A percentile compares a stretch with the other conserved stretches of the same genome.
These are phyloP conservation scores for Fusarium coffeatum DNA, from an alignment of 2,329 filamentous ascomycete species.

Conservation along the genomic window DNA sequence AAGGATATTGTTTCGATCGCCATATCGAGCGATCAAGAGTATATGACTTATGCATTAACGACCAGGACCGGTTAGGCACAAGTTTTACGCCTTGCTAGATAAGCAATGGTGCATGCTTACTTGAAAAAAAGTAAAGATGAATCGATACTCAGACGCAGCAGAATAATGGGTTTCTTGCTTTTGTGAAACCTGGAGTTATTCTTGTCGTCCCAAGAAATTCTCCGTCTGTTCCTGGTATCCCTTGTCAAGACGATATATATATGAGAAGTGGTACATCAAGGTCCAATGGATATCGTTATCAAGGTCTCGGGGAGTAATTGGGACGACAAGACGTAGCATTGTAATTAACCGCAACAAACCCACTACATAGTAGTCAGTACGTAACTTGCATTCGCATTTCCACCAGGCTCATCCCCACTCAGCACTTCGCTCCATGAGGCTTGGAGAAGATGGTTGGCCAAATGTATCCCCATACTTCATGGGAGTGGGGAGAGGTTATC, in stretches of 20 bases:
- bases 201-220: conserved; percentile 1
- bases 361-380: background rate
- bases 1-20: conserved; percentile 26
- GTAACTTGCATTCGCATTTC: background rate
- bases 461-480: conserved; percentile 22
- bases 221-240: background rate
- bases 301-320: conserved; percentile 11
- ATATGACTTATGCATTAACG: conserved; percentile 12
- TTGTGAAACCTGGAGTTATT: background rate
- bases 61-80: background rate
- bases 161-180: background rate
- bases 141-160: conserved; percentile 17
- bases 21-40: conserved; percentile 16
- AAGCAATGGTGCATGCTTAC: background rate
- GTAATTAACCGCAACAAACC: background rate
- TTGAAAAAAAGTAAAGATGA: conserved; percentile 28
- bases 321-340: conserved; percentile 22
- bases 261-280: background rate
- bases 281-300: background rate
- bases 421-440: background rate
- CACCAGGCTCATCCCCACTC: background rate
- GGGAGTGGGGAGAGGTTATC: conserved; percentile 7
- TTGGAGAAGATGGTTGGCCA: conserved; percentile 5
- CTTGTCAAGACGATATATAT: background rate
- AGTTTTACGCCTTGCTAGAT: background rate